Percentiles rank a stretch among this genome's conserved stretches.
phyloP scores from a whole-genome alignment of 306 rosid genomes.

The Herpetospermum pedunculosum region DNA sequence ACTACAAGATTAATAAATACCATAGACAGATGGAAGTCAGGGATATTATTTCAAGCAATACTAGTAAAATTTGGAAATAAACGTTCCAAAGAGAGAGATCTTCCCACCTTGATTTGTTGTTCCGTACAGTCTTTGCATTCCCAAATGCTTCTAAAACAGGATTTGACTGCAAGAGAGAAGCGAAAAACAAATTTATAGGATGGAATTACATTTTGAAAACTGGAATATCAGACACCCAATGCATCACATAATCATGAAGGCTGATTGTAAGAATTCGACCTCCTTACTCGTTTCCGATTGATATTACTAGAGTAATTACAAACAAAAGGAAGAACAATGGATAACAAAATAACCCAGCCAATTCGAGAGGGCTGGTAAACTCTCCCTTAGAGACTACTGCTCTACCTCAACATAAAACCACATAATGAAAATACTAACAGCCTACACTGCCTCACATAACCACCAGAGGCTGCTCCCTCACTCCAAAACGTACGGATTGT shows the following conservation, averaged over 20 bases:
- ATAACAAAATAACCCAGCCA: no score
- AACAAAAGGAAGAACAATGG: no score
- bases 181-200: neutral
- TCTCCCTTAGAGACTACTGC: no score
- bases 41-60: slow-evolving; percentile 12
- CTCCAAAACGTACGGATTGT: no score
- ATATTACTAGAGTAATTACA: no score
- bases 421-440: no score
- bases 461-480: no score
- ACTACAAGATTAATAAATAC: slow-evolving; percentile 37
- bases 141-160: slow-evolving; percentile 99
- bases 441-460: no score
- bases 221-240: neutral
- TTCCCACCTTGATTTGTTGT: slow-evolving; percentile 88
- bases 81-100: neutral
- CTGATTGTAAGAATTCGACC: no score
- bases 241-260: slow-evolving; percentile 10
- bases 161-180: slow-evolving; percentile 65
- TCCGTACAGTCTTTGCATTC: slow-evolving; percentile 95
- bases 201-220: neutral
- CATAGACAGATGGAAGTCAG: slow-evolving; percentile 11
- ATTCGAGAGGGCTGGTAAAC: no score
- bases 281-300: no score
- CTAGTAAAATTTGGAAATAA: slow-evolving; percentile 10
- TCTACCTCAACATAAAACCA: no score